Evolutionary conservation across 169 alveolate species (phyloP), one percentile per base, ranked within the genome.

Genomic region (Cryptosporidium ryanae): DNA sequence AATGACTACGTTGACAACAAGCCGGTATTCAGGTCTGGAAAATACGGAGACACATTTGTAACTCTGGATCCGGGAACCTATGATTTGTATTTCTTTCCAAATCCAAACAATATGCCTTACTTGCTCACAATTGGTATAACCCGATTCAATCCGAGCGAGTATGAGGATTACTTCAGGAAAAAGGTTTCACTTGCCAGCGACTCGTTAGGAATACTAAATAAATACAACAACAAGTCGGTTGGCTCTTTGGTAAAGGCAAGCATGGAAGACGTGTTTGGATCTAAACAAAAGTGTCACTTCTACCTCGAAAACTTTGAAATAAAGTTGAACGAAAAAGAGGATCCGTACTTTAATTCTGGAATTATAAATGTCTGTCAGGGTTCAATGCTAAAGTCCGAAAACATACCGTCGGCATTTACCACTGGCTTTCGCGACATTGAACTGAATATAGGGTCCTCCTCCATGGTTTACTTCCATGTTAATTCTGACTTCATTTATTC

Each of bases 351-450:
- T 27, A 76, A 76, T 46, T 76, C 87, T 4, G 87, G 87, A 25
- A 46, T 59, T 21, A 61, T 76, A 12, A 76, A 76, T 76, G 63
- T 76, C 15, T 76, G 87, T 25, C 87, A 76, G 34, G 87, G 87
- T 13, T 49, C 50, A 23, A 44, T 68, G 34, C 29, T 68, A 52
- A 52, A 43, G 5, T 43, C 54, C 12, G 64, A 54, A 31, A 68
- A 61, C 34, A 43, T n/a, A 25, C 61, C 52, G 0, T 29, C 65
- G 8, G 63, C 59, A 32, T 76, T 76, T 43, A 55, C 87, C 10
- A 68, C 55, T 18, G 38, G 54, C 15, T 50, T 68, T 32, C 54
- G 52, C 50, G 87, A 76, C 48, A n/a, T 76, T 59, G 46, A 61
- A n/a, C 25, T 76, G 38, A 76, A 29, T 25, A 71, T 76, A 5